These are phyloP conservation scores for Albizia julibrissin DNA, from an alignment of 306 rosid species.

Conservation along the genomic window DNA sequence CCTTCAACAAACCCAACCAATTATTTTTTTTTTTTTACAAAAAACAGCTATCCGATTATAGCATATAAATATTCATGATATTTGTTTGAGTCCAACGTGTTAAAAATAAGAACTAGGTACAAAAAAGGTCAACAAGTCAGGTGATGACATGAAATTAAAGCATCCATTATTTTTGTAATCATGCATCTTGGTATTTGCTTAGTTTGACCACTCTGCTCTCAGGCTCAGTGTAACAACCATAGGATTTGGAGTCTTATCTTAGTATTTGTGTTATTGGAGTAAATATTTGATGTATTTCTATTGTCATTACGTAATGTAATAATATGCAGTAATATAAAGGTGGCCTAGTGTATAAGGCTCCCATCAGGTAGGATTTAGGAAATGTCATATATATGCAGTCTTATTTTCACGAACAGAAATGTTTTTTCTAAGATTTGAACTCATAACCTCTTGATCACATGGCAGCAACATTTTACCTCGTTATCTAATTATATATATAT, in stretches of 20 bases:
- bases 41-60: background rate
- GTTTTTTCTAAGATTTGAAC: too few species aligned
- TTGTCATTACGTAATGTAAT: background rate
- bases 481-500: background rate
- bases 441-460: too few species aligned
- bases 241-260: background rate
- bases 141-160: background rate
- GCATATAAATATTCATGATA: background rate
- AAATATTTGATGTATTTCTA: background rate
- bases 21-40: background rate
- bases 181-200: background rate
- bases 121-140: background rate
- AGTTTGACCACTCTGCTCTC: background rate
- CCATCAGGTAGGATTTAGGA: accelerated
- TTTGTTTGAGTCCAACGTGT: background rate
- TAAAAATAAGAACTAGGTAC: background rate
- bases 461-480: too few species aligned
- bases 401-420: accelerated
- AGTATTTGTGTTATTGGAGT: background rate
- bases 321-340: background rate
- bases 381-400: too few species aligned
- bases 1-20: slow-evolving; percentile 31
- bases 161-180: background rate
- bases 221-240: background rate
- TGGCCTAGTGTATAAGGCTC: accelerated